Conservation (phyloP, 352 stramenopile species). For the Pythium coloratum region DNA sequence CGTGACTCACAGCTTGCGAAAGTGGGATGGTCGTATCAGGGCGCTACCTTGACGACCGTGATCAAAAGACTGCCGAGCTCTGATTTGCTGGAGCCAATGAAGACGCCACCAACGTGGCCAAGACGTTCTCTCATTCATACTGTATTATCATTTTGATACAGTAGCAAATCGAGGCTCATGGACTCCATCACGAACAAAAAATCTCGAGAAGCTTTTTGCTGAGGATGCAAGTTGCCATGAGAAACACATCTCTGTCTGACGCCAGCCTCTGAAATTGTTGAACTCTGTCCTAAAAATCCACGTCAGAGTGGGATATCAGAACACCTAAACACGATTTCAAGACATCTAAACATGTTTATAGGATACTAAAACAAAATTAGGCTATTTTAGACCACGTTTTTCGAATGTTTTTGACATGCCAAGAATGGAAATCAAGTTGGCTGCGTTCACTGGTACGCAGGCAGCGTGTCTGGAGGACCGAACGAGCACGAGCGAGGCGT, state of each 20-base stretch:
- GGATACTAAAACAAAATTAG: background rate
- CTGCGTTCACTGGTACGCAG: constrained; percentile 27
- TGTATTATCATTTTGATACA: no score
- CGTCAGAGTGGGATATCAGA: background rate
- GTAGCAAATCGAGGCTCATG: no score
- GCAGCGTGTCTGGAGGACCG: constrained; percentile 35
- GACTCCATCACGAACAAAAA: background rate
- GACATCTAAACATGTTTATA: background rate
- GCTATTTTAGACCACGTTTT: no score
- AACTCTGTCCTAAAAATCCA: background rate
- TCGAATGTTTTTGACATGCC: background rate
- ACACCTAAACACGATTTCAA: background rate
- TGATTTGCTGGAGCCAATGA: background rate
- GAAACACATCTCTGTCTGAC: background rate
- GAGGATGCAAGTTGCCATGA: background rate
- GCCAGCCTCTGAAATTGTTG: background rate
- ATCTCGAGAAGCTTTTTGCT: background rate
- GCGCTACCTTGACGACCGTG: background rate
- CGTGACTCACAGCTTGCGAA: background rate
- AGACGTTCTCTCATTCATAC: no score
- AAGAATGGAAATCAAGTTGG: background rate
- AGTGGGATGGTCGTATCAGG: background rate
- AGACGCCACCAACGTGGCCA: background rate
- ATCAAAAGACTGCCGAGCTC: background rate
- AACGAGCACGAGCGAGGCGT: constrained; percentile 40